Base-by-base conservation (phyloP, 2,329 filamentous ascomycete genomes). In the Ceratocystis lukuohia region DNA sequence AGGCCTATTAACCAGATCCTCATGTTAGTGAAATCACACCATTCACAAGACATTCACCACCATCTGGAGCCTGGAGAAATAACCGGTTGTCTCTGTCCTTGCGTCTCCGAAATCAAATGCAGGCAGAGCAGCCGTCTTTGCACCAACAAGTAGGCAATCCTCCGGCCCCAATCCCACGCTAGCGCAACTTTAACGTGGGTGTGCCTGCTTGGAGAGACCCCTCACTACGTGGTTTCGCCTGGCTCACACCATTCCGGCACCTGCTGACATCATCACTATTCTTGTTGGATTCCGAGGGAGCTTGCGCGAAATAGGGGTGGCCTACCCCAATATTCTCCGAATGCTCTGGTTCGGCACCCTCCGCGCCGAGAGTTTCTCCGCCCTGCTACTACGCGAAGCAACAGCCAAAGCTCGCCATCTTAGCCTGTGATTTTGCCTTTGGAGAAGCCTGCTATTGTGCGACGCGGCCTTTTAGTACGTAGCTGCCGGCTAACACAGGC, bases 311-410 rank as follows among this genome's bases (percentile, higher is more conserved):
- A 22, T 10, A 20, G 17, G 48, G n/a, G 17, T 5, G 15, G 17
- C 5, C 48, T 5, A 20, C 48, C n/a, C 45, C 7, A 15, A 41
- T 41, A 41, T 41, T 41, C 37, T 41, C 12, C 37, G 10, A 41
- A 15, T 41, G 37, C 37, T 41, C 37, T 41, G 37, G 12, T 15
- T 41, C 37, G 37, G 37, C 37, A 15, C 17, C n/a, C 59, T 6
- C 41, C 17, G 41, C 12, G 5, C 64, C 64, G 53, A 65, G 37
- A 61, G 22, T 61, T 65, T 65, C 64, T 65, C 53, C 64, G 64
- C 8, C 15, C 12, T 30, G 30, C 8, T 8, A 22, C 17, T 37
- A 12, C 46, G 6, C 37, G 53, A 12, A 46, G 53, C 33, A 46
- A 15, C 30, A 61, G 7, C 25, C 15, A 65, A 48, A 57, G 22